These are phyloP conservation scores for Quercus lobata DNA, from an alignment of 331 rosid genomes.

Conservation along the genomic window DNA sequence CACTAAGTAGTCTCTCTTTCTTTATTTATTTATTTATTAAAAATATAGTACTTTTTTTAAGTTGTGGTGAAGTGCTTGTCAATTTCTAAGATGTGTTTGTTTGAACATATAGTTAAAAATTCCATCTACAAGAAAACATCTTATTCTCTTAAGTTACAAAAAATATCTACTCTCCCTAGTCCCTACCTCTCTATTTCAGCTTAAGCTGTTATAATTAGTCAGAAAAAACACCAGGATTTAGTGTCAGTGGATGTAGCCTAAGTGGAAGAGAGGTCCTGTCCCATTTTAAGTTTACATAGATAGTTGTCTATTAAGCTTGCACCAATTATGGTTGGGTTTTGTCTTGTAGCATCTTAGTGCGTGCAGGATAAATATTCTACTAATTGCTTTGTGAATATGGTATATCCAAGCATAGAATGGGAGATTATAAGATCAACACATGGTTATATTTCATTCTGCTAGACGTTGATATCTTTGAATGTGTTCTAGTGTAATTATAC, in stretches of 20 bases:
- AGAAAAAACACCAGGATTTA: background rate
- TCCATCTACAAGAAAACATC: no score
- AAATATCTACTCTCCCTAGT: background rate
- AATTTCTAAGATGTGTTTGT: background rate
- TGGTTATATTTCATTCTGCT: no score
- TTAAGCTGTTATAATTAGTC: background rate
- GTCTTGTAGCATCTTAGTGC: no score
- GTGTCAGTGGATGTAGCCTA: background rate
- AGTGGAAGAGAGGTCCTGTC: background rate
- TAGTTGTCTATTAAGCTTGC: background rate
- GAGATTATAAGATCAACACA: no score
- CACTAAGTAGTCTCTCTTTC: no score
- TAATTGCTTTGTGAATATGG: no score
- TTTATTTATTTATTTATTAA: background rate
- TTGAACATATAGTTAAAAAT: background rate
- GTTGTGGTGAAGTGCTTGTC: background rate
- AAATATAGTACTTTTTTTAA: background rate
- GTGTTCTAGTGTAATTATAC: no score
- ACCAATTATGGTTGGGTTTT: background rate
- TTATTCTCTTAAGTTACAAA: background rate
- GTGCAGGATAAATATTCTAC: no score
- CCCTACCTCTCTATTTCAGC: background rate
- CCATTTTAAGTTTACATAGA: background rate
- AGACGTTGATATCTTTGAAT: no score
- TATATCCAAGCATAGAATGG: no score